Evolutionary conservation across 305 asterid genomes (phyloP), one percentile per base, ranked within the genome.

Genomic region (Euphrasia arctica): DNA sequence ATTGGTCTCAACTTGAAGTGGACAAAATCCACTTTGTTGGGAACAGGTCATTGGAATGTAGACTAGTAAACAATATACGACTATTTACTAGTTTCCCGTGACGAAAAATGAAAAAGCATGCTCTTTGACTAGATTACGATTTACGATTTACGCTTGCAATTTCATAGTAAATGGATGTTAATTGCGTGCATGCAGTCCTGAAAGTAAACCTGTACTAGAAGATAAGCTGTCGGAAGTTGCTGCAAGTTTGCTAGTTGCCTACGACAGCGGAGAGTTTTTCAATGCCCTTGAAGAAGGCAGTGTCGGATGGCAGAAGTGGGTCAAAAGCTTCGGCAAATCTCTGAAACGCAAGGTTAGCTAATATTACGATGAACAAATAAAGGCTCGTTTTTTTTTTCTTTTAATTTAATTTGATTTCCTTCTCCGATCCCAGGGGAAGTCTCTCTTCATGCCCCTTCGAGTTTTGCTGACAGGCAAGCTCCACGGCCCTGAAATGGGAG

Each of bases 401-500:
- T 9, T 22, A 22, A n/a, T 47, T 47, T 11, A 12, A 2, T 47
- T 11, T 47, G 1, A 11, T 11, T 54, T 59, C 27, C 32, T 25
- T 62, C 62, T 48, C 43, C 2, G 43, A 39, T 65, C 6, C 43
- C 86, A 93, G 98, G 98, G 98, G 54, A 93, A 86, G 79, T 79
- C 94, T 62, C 93, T 93, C 18, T 90, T 93, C 90, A 80, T 86
- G 95, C 98, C 98, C 58, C 94, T 93, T 48, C 87, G 97, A 43
- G 79, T 93, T 66, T 70, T 87, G 78, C 84, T 93, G 47, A 90
- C 97, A 1, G 98, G 98, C 64, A 86, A 82, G 78, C 90, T 93
- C 60, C 96, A 93, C 56, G 96, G 98, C 31, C 98, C 97, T 52
- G 98, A 93, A 12, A 90, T 90, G 86, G 98, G 90, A 54, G 73